phyloP scores from a whole-genome alignment of 2,329 filamentous ascomycete genomes.

The Aspergillus pseudoviridinutans region DNA sequence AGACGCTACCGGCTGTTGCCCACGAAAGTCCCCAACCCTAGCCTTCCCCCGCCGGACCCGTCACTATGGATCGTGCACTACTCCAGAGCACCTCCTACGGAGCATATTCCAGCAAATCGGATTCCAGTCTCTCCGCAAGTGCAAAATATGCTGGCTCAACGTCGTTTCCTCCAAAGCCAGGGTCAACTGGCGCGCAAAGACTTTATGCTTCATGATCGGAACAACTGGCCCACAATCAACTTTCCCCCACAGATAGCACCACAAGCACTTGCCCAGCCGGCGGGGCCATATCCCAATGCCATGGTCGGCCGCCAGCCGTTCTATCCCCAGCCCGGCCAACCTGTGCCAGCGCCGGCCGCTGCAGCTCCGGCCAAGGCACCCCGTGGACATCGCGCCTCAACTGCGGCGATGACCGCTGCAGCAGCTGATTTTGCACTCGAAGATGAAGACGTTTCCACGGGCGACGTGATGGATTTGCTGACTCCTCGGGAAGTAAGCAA shows the following conservation, averaged over 20 bases:
- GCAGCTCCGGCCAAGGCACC: constrained; percentile 30
- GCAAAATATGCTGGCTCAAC: constrained; percentile 42
- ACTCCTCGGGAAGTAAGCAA: constrained; percentile 86
- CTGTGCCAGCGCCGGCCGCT: constrained; percentile 22
- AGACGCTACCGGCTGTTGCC: constrained; percentile 80
- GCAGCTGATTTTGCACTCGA: constrained; percentile 57
- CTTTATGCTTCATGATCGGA: constrained; percentile 86
- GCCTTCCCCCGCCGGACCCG: constrained; percentile 68
- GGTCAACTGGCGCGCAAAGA: constrained; percentile 85
- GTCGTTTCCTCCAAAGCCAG: constrained; percentile 62
- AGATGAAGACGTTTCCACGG: constrained; percentile 81
- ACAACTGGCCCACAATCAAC: constrained; percentile 83
- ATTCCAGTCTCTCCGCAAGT: constrained; percentile 45
- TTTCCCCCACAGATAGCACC: constrained; percentile 55
- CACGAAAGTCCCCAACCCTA: constrained; percentile 65
- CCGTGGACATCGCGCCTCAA: constrained; percentile 44
- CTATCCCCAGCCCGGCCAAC: constrained; percentile 29
- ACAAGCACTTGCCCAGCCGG: constrained; percentile 51
- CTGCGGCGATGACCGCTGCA: constrained; percentile 31
- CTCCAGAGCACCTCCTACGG: constrained; percentile 67
- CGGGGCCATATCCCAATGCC: constrained; percentile 39
- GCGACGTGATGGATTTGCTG: constrained; percentile 85
- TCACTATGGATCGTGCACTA: constrained; percentile 92
- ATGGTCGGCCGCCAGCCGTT: constrained; percentile 35
- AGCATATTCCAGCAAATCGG: constrained; percentile 65